A percentile compares a stretch with the other conserved stretches of the same genome.
Conservation (phyloP, 139 green algal genomes). For the Ettlia oleoabundans region DNA sequence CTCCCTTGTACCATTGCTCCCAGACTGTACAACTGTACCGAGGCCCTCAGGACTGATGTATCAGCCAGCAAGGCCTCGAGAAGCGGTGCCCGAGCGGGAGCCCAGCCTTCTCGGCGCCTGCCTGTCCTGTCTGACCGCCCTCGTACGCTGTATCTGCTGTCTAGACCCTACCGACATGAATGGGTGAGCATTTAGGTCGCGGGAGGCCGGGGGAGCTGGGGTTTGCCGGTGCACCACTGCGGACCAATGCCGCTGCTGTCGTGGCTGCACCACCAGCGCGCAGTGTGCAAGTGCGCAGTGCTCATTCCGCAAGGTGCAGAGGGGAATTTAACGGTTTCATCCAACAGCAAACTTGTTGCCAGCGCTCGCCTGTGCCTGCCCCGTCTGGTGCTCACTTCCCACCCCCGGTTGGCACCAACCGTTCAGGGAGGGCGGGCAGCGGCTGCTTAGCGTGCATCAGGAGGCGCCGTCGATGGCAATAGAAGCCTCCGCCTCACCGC, state of each 20-base stretch:
- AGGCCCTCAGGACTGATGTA: constrained; percentile 20
- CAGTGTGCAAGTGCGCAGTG: too few species aligned
- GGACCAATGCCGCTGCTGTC: too few species aligned
- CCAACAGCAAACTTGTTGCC: too few species aligned
- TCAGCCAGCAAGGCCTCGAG: not conserved
- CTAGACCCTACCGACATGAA: not conserved
- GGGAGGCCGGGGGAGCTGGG: too few species aligned
- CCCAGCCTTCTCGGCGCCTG: not conserved
- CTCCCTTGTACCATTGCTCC: too few species aligned
- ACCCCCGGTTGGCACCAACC: not conserved
- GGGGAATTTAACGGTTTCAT: too few species aligned
- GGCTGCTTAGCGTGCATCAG: constrained; percentile 3
- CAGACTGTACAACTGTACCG: too few species aligned
- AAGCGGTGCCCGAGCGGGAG: not conserved
- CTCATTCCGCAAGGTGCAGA: too few species aligned
- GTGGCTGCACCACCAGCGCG: too few species aligned
- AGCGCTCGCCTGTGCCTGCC: too few species aligned
- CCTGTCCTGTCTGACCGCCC: not conserved
- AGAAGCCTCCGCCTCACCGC: not conserved
- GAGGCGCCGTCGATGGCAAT: constrained; percentile 2
- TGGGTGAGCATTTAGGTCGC: too few species aligned
- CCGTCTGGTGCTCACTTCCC: not conserved
- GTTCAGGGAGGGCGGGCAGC: constrained; percentile 9
- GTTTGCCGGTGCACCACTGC: too few species aligned
- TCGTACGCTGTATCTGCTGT: constrained; percentile 22